Conservation (phyloP, 441 rosid genomes). For the Erodium trifolium region DNA sequence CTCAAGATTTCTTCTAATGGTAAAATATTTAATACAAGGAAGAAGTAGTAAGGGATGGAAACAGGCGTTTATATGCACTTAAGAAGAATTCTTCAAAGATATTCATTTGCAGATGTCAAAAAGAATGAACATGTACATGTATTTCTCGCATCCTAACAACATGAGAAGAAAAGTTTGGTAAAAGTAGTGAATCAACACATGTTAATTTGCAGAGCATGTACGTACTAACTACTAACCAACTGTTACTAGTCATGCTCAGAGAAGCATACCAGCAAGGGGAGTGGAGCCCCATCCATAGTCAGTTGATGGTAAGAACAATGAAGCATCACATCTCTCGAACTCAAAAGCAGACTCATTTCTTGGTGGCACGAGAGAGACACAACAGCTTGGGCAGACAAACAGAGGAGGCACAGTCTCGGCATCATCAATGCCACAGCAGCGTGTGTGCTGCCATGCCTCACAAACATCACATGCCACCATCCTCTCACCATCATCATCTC, state of each 20-base stretch:
- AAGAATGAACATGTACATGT: background rate
- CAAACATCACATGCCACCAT: constrained; percentile 84
- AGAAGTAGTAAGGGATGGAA: no score
- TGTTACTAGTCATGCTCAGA: background rate
- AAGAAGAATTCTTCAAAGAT: background rate
- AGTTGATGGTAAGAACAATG: constrained; percentile 24
- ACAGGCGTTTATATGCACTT: no score
- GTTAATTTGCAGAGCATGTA: background rate
- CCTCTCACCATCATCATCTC: constrained; percentile 86
- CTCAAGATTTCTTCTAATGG: no score
- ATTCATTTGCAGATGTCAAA: background rate
- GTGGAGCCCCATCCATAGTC: constrained; percentile 19
- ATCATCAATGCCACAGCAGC: constrained; percentile 68
- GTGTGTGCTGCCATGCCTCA: constrained; percentile 45
- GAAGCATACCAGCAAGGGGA: constrained; percentile 22
- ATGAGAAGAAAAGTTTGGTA: no score
- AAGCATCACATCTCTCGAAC: constrained; percentile 17
- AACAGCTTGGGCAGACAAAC: constrained; percentile 38
- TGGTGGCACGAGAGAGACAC: constrained; percentile 30
- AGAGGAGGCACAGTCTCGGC: constrained; percentile 56
- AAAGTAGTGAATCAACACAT: no score
- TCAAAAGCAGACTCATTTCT: constrained; percentile 27
- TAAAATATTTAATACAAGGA: no score
- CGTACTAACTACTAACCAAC: background rate
- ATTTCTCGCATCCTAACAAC: no score